Conservation (phyloP, 371 early-diverging fungal species). For the Funneliformis caledonium region DNA sequence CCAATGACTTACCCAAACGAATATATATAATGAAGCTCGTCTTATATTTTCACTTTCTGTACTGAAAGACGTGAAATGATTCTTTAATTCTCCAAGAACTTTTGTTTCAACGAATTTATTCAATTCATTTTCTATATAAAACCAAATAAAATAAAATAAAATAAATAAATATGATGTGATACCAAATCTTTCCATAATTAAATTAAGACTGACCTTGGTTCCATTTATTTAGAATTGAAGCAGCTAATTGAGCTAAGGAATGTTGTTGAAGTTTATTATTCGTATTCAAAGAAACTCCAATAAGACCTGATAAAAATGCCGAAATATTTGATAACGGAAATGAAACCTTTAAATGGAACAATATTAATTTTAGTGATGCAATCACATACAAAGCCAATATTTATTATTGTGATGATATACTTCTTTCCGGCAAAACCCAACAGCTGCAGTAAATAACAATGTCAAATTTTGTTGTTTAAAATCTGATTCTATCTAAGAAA, state of each 20-base stretch:
- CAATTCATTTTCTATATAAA: constrained; percentile 49
- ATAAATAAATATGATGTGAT: too few relatives aligned
- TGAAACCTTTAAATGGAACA: not conserved
- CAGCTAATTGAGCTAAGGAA: constrained; percentile 26
- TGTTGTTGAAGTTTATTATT: constrained; percentile 19
- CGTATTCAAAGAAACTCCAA: not conserved
- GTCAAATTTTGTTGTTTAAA: constrained; percentile 54
- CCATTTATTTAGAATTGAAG: constrained; percentile 40
- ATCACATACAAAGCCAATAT: not conserved
- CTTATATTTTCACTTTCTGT: constrained; percentile 17
- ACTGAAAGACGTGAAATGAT: constrained; percentile 37
- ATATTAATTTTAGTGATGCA: not conserved
- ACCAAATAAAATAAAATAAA: not conserved
- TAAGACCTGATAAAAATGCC: constrained; percentile 20
- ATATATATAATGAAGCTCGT: constrained; percentile 30
- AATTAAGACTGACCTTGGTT: constrained; percentile 12
- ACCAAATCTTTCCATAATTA: not conserved
- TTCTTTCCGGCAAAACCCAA: constrained; percentile 62
- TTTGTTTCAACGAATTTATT: constrained; percentile 42
- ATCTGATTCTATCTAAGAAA: constrained; percentile 42
- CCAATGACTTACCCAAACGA: constrained; percentile 20
- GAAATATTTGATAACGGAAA: constrained; percentile 21
- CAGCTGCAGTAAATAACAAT: constrained; percentile 58
- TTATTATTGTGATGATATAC: constrained; percentile 44
- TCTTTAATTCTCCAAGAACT: constrained; percentile 43